Percentiles rank a stretch among this genome's conserved stretches.
Evolutionary conservation across 1,284 basidiomycete genomes (phyloP).

Genomic region (Cutaneotrichosporon arboriforme): DNA sequence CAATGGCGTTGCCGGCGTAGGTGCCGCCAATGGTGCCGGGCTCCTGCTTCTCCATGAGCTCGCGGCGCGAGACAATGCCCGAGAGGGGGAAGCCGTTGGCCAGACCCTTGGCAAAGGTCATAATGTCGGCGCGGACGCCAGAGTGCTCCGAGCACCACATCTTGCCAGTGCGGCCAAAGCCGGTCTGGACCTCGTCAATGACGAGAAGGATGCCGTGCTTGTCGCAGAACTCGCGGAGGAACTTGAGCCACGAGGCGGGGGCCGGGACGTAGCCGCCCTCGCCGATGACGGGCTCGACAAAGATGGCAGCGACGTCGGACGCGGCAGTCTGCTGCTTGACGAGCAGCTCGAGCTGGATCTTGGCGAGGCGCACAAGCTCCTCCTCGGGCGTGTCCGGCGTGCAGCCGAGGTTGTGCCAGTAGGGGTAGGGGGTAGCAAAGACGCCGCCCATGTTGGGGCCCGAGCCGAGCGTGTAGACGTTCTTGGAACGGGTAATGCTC

Average conservation of each 20-base stretch:
- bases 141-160: slow-evolving; percentile 66
- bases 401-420: slow-evolving; percentile 81
- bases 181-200: slow-evolving; percentile 83
- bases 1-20: slow-evolving; percentile 81
- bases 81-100: slow-evolving; percentile 73
- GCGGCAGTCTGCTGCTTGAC: slow-evolving; percentile 79
- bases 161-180: slow-evolving; percentile 84
- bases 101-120: slow-evolving; percentile 76
- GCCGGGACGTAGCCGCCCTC: slow-evolving; percentile 91
- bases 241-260: slow-evolving; percentile 70
- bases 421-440: slow-evolving; percentile 78
- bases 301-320: slow-evolving; percentile 80
- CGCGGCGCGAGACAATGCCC: slow-evolving; percentile 73
- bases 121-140: slow-evolving; percentile 76
- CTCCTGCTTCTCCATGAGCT: slow-evolving; percentile 71
- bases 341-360: slow-evolving; percentile 77
- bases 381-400: slow-evolving; percentile 59
- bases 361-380: slow-evolving; percentile 62
- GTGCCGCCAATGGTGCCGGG: slow-evolving; percentile 84
- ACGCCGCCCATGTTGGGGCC: slow-evolving; percentile 55
- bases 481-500: slow-evolving; percentile 84
- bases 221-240: slow-evolving; percentile 78
- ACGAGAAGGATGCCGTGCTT: slow-evolving; percentile 72
- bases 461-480: slow-evolving; percentile 62
- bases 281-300: slow-evolving; percentile 87